These are phyloP conservation scores for Bruguiera hainesii DNA, from an alignment of 441 rosid species.

Conservation along the genomic window DNA sequence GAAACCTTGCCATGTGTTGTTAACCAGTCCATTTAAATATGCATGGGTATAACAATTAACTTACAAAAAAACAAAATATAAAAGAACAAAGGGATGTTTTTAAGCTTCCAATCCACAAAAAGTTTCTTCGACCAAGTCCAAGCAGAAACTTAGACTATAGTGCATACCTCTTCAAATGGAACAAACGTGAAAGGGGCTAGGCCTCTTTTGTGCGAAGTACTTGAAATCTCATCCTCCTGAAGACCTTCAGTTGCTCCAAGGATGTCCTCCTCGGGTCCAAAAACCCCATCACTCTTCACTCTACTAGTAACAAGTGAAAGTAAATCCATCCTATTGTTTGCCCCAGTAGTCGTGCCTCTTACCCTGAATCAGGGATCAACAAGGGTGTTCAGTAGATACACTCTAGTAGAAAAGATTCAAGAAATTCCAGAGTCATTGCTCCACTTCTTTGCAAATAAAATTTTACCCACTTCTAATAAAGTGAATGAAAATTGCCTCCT, in stretches of 20 bases:
- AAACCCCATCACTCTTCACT: conserved; percentile 52
- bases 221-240: conserved; percentile 73
- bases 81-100: too few relatives aligned
- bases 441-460: background rate
- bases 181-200: conserved; percentile 81
- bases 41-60: too few relatives aligned
- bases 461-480: too few relatives aligned
- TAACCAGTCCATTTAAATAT: too few relatives aligned
- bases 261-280: conserved; percentile 61
- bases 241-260: conserved; percentile 62
- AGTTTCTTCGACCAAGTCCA: background rate
- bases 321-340: conserved; percentile 85
- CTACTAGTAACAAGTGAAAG: conserved; percentile 84
- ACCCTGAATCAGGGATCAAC: conserved; percentile 36
- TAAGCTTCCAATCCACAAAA: background rate
- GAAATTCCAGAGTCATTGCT: background rate
- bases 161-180: conserved; percentile 76
- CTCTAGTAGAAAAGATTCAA: background rate
- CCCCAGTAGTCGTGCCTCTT: conserved; percentile 73
- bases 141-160: conserved; percentile 1
- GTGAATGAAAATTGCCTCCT: too few relatives aligned
- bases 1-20: too few relatives aligned
- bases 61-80: too few relatives aligned
- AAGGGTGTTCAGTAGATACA: too few relatives aligned
- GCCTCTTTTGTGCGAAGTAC: conserved; percentile 83